These are phyloP conservation scores for Diaporthe destruens DNA, from an alignment of 2,329 filamentous ascomycete genomes.

Conservation along the genomic window DNA sequence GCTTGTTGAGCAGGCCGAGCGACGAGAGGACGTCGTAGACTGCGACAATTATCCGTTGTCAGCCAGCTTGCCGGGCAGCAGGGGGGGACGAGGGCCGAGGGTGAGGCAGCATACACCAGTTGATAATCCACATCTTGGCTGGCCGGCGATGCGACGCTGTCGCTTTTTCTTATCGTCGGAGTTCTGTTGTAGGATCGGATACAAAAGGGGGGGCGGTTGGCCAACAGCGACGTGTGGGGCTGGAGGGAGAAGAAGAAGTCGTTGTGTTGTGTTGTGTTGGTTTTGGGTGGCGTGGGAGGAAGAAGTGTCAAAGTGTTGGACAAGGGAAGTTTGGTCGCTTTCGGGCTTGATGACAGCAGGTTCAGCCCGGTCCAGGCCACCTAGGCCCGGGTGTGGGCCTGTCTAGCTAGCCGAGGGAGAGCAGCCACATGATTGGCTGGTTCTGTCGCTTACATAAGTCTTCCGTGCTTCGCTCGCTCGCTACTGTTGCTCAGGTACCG, in stretches of 20 bases:
- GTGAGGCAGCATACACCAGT: slow-evolving; percentile 81
- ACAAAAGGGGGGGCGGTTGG: not conserved
- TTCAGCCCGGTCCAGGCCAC: slow-evolving; percentile 32
- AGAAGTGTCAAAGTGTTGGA: slow-evolving; percentile 20
- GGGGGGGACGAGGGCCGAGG: not conserved
- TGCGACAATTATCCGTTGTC: slow-evolving; percentile 54
- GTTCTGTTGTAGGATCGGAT: not conserved
- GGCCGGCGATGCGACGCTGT: slow-evolving; percentile 44
- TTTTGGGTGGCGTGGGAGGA: slow-evolving; percentile 35
- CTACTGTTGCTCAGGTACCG: too few relatives aligned
- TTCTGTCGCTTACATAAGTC: slow-evolving; percentile 18
- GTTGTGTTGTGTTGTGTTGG: not conserved
- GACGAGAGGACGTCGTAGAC: slow-evolving; percentile 92
- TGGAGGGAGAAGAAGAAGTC: not conserved
- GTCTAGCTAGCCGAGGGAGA: slow-evolving; percentile 20
- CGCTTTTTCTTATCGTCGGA: not conserved
- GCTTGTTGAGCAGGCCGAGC: slow-evolving; percentile 92
- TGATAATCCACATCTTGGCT: slow-evolving; percentile 88
- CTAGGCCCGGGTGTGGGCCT: not conserved
- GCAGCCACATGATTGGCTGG: slow-evolving; percentile 33
- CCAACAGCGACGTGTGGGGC: not conserved
- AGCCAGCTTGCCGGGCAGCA: slow-evolving; percentile 41
- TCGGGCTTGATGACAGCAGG: slow-evolving; percentile 41
- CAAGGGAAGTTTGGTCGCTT: slow-evolving; percentile 33
- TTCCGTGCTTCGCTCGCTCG: not conserved